Percentiles rank a stretch among this genome's conserved stretches.
These are phyloP conservation scores for Xylaria telfairii DNA, from an alignment of 495 filamentous ascomycete genomes.

Conservation along the genomic window DNA sequence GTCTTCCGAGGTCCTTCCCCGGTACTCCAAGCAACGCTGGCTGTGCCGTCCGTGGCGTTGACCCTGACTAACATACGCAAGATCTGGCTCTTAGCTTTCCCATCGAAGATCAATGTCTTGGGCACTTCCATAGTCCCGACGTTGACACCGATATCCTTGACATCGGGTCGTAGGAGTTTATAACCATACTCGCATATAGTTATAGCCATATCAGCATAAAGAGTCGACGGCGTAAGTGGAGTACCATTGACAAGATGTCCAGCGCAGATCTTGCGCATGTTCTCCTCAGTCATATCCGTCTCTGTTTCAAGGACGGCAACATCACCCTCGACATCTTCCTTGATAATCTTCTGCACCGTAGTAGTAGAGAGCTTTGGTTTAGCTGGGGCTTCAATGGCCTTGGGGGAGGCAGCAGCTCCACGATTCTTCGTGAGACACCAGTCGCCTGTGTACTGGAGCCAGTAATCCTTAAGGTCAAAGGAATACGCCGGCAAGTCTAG, in stretches of 20 bases:
- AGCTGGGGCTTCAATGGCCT: slow-evolving; percentile 55
- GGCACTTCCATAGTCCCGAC: slow-evolving; percentile 69
- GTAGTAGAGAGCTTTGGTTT: slow-evolving; percentile 56
- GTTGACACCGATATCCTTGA: slow-evolving; percentile 62
- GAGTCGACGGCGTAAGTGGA: slow-evolving; percentile 58
- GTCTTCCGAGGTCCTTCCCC: slow-evolving; percentile 50
- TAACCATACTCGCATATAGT: slow-evolving; percentile 74
- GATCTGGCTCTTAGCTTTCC: slow-evolving; percentile 57
- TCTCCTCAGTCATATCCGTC: slow-evolving; percentile 67
- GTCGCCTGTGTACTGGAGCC: slow-evolving; percentile 77
- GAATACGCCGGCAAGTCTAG: slow-evolving; percentile 75
- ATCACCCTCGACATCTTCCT: slow-evolving; percentile 60
- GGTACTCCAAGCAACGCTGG: slow-evolving; percentile 47
- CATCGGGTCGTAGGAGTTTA: slow-evolving; percentile 60
- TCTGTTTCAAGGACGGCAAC: slow-evolving; percentile 66
- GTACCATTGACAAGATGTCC: slow-evolving; percentile 78
- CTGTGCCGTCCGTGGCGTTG: slow-evolving; percentile 46
- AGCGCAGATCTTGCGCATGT: slow-evolving; percentile 64
- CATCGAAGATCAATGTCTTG: slow-evolving; percentile 72
- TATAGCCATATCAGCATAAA: slow-evolving; percentile 81
- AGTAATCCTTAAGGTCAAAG: slow-evolving; percentile 83
- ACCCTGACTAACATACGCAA: slow-evolving; percentile 51
- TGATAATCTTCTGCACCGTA: slow-evolving; percentile 59
- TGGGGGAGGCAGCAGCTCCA: slow-evolving; percentile 57
- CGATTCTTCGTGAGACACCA: slow-evolving; percentile 75